Percentiles rank a stretch among this genome's conserved stretches.
These are phyloP conservation scores for Penstemon davidsonii DNA, from an alignment of 257 asterid genomes.

Conservation along the genomic window DNA sequence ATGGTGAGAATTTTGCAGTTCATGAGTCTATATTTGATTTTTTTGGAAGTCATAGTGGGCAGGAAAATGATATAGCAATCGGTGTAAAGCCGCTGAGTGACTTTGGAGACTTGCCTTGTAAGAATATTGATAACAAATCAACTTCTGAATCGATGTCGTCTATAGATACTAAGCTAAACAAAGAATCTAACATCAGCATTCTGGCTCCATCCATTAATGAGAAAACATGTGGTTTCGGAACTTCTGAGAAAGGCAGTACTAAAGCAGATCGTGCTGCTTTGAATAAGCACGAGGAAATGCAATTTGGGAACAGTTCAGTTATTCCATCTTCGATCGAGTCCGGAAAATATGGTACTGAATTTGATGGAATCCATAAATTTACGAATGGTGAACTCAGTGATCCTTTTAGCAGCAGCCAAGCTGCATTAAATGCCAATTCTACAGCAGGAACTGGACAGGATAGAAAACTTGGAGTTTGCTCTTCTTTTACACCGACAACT, in stretches of 20 bases:
- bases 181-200: conserved; percentile 27
- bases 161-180: conserved; percentile 29
- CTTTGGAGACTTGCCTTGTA: conserved; percentile 27
- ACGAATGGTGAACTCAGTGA: conserved; percentile 24
- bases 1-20: conserved; percentile 30
- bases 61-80: conserved; percentile 32
- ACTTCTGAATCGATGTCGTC: conserved; percentile 21
- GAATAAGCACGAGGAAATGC: conserved; percentile 33
- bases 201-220: conserved; percentile 30
- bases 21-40: conserved; percentile 39
- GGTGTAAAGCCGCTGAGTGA: conserved; percentile 32
- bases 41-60: conserved; percentile 33
- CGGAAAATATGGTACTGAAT: conserved; percentile 30
- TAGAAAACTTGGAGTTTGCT: conserved; percentile 40
- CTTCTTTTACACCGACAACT: conserved; percentile 41
- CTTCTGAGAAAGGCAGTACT: conserved; percentile 32
- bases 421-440: conserved; percentile 35
- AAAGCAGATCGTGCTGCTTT: conserved; percentile 33
- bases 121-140: conserved; percentile 26
- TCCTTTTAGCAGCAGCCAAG: conserved; percentile 36
- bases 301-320: conserved; percentile 32
- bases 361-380: conserved; percentile 26
- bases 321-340: conserved; percentile 36
- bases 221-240: conserved; percentile 27
- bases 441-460: conserved; percentile 34